phyloP scores from a whole-genome alignment of 2,329 filamentous ascomycete species.

The Colletotrichum paranaense region DNA sequence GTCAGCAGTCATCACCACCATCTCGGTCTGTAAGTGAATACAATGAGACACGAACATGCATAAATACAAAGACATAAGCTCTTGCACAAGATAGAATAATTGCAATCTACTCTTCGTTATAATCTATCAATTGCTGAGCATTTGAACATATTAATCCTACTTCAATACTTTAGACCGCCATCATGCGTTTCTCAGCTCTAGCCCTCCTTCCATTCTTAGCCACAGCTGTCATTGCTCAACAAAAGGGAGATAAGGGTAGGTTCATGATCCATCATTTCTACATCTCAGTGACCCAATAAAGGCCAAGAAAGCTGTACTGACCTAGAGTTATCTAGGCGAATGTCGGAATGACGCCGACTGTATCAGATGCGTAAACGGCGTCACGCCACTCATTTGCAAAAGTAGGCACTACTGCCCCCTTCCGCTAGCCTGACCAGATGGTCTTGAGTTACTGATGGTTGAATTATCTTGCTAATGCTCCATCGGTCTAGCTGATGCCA shows the following conservation, averaged over 20 bases:
- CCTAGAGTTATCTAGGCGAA: background rate
- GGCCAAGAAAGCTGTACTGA: background rate
- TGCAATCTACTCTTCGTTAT: no score
- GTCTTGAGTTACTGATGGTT: no score
- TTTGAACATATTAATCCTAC: background rate
- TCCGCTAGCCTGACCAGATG: no score
- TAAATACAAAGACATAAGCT: no score
- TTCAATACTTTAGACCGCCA: background rate
- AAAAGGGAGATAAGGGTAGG: background rate
- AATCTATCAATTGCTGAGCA: background rate
- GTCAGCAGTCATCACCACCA: background rate
- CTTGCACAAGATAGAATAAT: no score
- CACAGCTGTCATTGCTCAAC: conserved; percentile 1
- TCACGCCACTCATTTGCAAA: conserved; percentile 15
- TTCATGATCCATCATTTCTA: accelerated
- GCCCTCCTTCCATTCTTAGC: background rate
- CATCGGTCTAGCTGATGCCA: background rate
- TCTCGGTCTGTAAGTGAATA: background rate
- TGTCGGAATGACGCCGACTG: conserved; percentile 2
- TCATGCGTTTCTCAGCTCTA: background rate
- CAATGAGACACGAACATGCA: no score
- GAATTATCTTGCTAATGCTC: background rate
- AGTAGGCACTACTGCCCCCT: background rate
- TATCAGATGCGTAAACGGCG: conserved; percentile 3
- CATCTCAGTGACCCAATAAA: accelerated